Percentiles rank a stretch among this genome's conserved stretches.
Evolutionary conservation across 1,139 yeast genomes (phyloP).

Genomic region (Yamadazyma spencermartinsiae): DNA sequence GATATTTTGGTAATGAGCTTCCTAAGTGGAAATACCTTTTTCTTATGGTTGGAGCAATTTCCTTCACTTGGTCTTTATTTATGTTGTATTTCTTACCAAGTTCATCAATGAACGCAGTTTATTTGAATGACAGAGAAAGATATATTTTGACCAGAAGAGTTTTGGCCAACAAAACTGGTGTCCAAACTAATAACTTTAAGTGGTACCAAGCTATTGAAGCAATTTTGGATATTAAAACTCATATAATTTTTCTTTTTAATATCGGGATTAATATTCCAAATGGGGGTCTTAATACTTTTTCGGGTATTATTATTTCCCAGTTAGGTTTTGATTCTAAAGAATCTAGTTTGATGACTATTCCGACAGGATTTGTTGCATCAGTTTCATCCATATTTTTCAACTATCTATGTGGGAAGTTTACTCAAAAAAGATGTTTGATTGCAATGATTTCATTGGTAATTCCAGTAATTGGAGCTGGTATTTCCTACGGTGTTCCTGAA

Average conservation of each 20-base stretch:
- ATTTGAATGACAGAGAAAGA: constrained; percentile 23
- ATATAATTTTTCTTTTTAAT: constrained; percentile 30
- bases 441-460: constrained; percentile 16
- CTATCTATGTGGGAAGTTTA: constrained; percentile 18
- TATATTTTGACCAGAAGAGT: constrained; percentile 25
- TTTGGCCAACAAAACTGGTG: constrained; percentile 25
- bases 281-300: constrained; percentile 45
- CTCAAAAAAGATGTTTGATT: constrained; percentile 18
- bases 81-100: constrained; percentile 27
- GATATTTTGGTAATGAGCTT: constrained; percentile 25
- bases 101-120: constrained; percentile 25
- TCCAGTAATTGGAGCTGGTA: constrained; percentile 22
- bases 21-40: constrained; percentile 35
- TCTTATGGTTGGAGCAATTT: constrained; percentile 29
- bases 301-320: constrained; percentile 20
- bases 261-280: constrained; percentile 37
- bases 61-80: constrained; percentile 28
- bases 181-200: constrained; percentile 23
- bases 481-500: constrained; percentile 18
- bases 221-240: constrained; percentile 23
- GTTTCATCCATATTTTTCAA: constrained; percentile 19
- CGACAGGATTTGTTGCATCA: constrained; percentile 26
- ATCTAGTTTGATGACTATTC: constrained; percentile 25
- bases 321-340: constrained; percentile 22
- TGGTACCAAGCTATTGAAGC: constrained; percentile 27